Evolutionary conservation across 2,329 filamentous ascomycete species (phyloP).

Genomic region (Exophiala sp.): DNA sequence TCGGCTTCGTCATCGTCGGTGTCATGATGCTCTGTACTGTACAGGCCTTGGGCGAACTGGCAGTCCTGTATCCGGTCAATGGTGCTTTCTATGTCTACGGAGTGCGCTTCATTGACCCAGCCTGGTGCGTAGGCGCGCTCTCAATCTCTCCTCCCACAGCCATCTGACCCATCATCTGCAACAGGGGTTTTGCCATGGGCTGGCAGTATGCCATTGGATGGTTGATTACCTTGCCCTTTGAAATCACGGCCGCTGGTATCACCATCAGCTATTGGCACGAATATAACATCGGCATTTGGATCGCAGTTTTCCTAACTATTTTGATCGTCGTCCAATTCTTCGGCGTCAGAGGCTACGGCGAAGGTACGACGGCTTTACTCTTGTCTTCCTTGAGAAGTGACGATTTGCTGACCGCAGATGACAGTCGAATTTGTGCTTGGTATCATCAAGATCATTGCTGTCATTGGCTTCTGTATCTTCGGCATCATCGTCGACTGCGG

Average conservation of each 20-base stretch:
- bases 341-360: conserved; percentile 80
- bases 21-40: conserved; percentile 86
- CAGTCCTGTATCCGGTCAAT: conserved; percentile 81
- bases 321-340: conserved; percentile 81
- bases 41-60: conserved; percentile 84
- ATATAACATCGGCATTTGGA: conserved; percentile 61
- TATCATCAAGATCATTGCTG: conserved; percentile 75
- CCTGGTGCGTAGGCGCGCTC: conserved; percentile 57
- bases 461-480: conserved; percentile 83
- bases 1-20: conserved; percentile 53
- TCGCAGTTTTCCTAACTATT: conserved; percentile 69
- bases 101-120: conserved; percentile 87
- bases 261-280: conserved; percentile 24
- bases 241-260: conserved; percentile 74
- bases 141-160: neutral
- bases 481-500: conserved; percentile 81
- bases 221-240: conserved; percentile 74
- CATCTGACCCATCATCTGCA: neutral
- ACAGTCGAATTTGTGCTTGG: conserved; percentile 76
- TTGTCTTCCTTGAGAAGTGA: neutral
- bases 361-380: conserved; percentile 35
- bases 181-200: conserved; percentile 73
- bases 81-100: conserved; percentile 89
- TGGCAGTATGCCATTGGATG: conserved; percentile 93
- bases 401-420: neutral